Evolutionary conservation across 257 asterid genomes (phyloP).

Genomic region (Plantago ovata): DNA sequence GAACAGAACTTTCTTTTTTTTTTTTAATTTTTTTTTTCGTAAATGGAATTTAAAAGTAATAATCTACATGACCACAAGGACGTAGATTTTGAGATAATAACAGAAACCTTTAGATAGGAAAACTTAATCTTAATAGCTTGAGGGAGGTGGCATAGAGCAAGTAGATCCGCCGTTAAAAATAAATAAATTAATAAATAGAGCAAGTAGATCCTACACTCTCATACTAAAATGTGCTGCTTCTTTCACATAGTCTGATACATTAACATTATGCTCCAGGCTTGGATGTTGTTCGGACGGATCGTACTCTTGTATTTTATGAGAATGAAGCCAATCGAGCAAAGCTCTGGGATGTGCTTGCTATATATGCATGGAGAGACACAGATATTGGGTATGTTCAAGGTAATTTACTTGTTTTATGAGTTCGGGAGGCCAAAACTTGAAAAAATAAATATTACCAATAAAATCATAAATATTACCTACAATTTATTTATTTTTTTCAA

Average conservation of each 20-base stretch:
- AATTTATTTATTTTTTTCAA: too few relatives aligned
- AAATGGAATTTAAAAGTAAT: background rate
- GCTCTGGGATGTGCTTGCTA: conserved; percentile 83
- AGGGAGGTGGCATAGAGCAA: background rate
- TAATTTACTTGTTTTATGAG: conserved; percentile 29
- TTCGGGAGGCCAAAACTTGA: too few relatives aligned
- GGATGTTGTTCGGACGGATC: conserved; percentile 94
- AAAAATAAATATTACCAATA: too few relatives aligned
- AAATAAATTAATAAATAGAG: too few relatives aligned
- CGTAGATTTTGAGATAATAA: background rate
- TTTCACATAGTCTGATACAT: conserved; percentile 16
- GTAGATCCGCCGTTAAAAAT: too few relatives aligned
- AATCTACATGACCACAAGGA: background rate
- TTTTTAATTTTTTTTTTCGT: too few relatives aligned
- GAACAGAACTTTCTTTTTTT: too few relatives aligned
- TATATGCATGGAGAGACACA: conserved; percentile 89
- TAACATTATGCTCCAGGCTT: conserved; percentile 50
- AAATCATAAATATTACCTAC: too few relatives aligned
- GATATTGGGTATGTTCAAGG: conserved; percentile 99
- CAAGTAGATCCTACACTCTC: background rate
- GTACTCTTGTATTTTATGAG: conserved; percentile 73
- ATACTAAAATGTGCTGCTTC: background rate
- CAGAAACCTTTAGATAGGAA: too few relatives aligned
- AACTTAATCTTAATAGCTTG: background rate
- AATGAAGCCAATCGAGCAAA: conserved; percentile 70